A percentile compares a stretch with the other conserved stretches of the same genome.
Conservation (phyloP, 768 basidiomycete species). For the Mycena galopus region DNA sequence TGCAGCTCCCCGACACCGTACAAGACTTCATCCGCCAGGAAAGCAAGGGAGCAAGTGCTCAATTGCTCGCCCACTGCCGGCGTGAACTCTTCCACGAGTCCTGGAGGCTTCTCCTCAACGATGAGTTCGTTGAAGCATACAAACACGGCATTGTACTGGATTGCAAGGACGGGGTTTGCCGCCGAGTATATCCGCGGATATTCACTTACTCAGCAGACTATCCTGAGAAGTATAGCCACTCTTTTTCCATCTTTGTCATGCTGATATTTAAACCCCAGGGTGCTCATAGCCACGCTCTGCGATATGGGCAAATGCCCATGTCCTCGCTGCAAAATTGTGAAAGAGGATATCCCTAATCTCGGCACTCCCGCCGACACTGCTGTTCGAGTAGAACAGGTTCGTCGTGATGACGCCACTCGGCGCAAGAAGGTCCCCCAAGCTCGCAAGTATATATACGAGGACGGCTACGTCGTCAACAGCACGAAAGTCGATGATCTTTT, state of each 20-base stretch:
- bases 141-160: slow-evolving; percentile 37
- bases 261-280: slow-evolving; percentile 11
- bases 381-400: background rate
- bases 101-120: slow-evolving; percentile 19
- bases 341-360: slow-evolving; percentile 35
- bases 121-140: slow-evolving; percentile 39
- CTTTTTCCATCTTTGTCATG: background rate
- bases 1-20: slow-evolving; percentile 6
- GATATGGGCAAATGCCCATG: slow-evolving; percentile 46
- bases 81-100: slow-evolving; percentile 12
- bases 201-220: slow-evolving; percentile 45
- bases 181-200: slow-evolving; percentile 40
- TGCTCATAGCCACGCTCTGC: slow-evolving; percentile 41
- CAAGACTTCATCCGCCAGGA: background rate
- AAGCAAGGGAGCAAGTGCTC: background rate
- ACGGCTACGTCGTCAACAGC: background rate
- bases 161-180: slow-evolving; percentile 37
- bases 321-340: slow-evolving; percentile 42
- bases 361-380: slow-evolving; percentile 37
- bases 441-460: slow-evolving; percentile 45
- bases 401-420: slow-evolving; percentile 30
- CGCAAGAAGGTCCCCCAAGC: slow-evolving; percentile 29
- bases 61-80: slow-evolving; percentile 11
- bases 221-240: slow-evolving; percentile 40
- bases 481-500: slow-evolving; percentile 43